Evolutionary conservation across 768 basidiomycete genomes (phyloP), one percentile per base, ranked within the genome.

Genomic region (Macrolepiota albuminosa): DNA sequence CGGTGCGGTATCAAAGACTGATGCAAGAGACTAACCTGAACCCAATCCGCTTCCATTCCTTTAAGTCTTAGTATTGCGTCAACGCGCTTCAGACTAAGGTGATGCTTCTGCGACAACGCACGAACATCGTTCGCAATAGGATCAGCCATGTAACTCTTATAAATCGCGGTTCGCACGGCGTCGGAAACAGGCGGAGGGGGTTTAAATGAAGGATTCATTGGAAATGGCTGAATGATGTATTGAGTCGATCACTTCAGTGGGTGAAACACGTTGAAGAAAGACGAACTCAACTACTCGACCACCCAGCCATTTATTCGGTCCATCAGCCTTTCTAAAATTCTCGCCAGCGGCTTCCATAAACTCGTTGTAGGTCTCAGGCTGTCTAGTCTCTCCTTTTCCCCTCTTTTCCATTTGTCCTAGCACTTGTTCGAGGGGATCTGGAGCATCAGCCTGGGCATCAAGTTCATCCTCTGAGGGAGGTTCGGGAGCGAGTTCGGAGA

Each of bases 11-110:
- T 62, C 62, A 63, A 64, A 52, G 31, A 47, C 45, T 64, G 39
- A 54, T 45, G 6, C 60, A 42, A 9, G 54, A 61, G 40, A 78
- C 84, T 68, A 68, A 89, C 91, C 88, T 90, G 84, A 68, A 76
- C 73, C 88, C 85, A 90, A 55, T 79, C 74, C 54, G 75, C 72
- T 69, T 95, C 93, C 64, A 91, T 75, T 40, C 87, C 87, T 71
- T 95, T 94, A 63, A 96, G 73, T 34, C 91, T 81, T 39, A 96
- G 71, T 54, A 95, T 88, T 0, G 93, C 93, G 55, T 93, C 86
- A 21, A 95, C 78, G 47, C 94, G 89, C 70, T 88, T 88, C 61
- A 93, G 74, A 64, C 89, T 86, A 45, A 93, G 64, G 56, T 85
- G 81, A 72, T 85, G 83, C 48, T 74, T 78, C 50, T 78, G 72